These are phyloP conservation scores for Aspergillus japonicus DNA, from an alignment of 2,329 filamentous ascomycete species.

Conservation along the genomic window DNA sequence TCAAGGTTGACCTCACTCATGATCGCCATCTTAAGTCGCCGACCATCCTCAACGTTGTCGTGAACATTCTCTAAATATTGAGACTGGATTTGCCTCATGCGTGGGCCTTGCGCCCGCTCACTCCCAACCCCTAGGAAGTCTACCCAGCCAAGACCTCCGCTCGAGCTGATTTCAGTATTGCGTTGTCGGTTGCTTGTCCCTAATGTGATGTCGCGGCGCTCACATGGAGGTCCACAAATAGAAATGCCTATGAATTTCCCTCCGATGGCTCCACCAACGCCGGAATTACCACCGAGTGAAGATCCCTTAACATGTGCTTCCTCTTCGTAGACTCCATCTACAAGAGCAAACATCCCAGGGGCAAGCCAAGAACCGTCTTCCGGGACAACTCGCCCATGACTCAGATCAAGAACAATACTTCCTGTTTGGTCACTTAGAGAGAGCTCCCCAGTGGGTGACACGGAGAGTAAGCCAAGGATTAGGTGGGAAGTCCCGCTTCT, in stretches of 20 bases:
- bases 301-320: constrained; percentile 69
- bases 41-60: constrained; percentile 26
- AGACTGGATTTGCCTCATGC: constrained; percentile 78
- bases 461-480: constrained; percentile 76
- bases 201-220: constrained; percentile 75
- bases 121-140: constrained; percentile 92
- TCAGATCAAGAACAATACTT: constrained; percentile 79
- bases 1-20: constrained; percentile 86
- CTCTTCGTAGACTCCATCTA: constrained; percentile 96
- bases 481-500: constrained; percentile 82
- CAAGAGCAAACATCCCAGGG: constrained; percentile 91
- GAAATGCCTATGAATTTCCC: constrained; percentile 89
- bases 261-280: constrained; percentile 87
- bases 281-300: constrained; percentile 71
- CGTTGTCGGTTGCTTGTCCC: constrained; percentile 60
- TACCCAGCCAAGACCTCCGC: constrained; percentile 91
- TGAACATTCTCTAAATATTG: constrained; percentile 55
- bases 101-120: constrained; percentile 75
- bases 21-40: constrained; percentile 62
- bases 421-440: constrained; percentile 85
- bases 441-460: constrained; percentile 77
- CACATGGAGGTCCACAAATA: constrained; percentile 86
- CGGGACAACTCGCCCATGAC: constrained; percentile 76
- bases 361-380: constrained; percentile 88
- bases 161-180: constrained; percentile 48